A percentile compares a stretch with the other conserved stretches of the same genome.
These are phyloP conservation scores for Phytophthora podocarpi DNA, from an alignment of 352 stramenopile species.

Conservation along the genomic window DNA sequence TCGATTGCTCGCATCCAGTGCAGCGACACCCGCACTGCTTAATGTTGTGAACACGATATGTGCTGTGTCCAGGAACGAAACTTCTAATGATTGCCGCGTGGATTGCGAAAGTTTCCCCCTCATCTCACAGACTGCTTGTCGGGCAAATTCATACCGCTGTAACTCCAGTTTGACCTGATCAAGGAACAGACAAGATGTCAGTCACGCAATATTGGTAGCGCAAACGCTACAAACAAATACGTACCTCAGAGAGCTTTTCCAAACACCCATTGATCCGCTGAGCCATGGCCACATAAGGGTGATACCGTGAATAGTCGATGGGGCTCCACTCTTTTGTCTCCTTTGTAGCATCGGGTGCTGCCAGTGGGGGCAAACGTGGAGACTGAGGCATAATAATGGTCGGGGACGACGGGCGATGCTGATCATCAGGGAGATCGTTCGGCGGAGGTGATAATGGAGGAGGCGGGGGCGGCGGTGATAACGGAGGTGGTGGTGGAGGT, in stretches of 20 bases:
- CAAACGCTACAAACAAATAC: constrained; percentile 9
- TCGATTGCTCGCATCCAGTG: constrained; percentile 73
- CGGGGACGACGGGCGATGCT: constrained; percentile 37
- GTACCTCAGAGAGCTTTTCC: constrained; percentile 73
- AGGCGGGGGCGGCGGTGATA: constrained; percentile 53
- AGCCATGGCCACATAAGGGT: constrained; percentile 68
- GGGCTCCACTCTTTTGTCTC: constrained; percentile 25
- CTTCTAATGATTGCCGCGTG: constrained; percentile 81
- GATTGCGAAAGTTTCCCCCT: constrained; percentile 63
- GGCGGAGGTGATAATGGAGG: constrained; percentile 34
- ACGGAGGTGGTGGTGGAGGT: constrained; percentile 50
- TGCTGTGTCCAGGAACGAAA: constrained; percentile 89
- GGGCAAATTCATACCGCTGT: constrained; percentile 82
- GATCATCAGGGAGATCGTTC: constrained; percentile 13
- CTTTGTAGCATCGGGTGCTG: constrained; percentile 9
- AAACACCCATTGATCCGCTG: constrained; percentile 85
- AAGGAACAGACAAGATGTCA: constrained; percentile 12
- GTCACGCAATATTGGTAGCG: neutral
- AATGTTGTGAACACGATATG: constrained; percentile 94
- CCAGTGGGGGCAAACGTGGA: constrained; percentile 31
- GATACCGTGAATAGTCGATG: constrained; percentile 81
- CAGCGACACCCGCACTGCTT: constrained; percentile 85
- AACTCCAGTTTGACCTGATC: constrained; percentile 79
- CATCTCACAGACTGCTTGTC: constrained; percentile 65
- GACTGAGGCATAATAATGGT: constrained; percentile 47